Conservation (phyloP, 108 stramenopile species). For the Ochromonas danica region DNA sequence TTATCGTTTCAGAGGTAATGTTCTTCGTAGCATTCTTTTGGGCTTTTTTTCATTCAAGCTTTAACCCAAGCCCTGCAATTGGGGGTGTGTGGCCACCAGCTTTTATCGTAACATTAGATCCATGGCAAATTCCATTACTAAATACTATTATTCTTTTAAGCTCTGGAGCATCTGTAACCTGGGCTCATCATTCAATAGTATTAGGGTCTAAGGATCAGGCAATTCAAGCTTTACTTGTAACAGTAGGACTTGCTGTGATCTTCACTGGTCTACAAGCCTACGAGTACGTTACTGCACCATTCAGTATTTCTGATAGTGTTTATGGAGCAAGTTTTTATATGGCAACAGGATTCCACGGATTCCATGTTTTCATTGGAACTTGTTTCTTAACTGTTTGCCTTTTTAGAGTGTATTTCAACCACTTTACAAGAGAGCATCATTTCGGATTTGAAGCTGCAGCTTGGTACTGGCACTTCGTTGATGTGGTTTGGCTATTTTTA, state of each 20-base stretch:
- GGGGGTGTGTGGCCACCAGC: conserved; percentile 43
- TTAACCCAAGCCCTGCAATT: conserved; percentile 40
- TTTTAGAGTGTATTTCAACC: conserved; percentile 32
- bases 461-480: conserved; percentile 54
- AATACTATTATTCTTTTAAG: conserved; percentile 41
- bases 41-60: conserved; percentile 44
- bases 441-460: conserved; percentile 56
- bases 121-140: conserved; percentile 43
- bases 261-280: conserved; percentile 43
- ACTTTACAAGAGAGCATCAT: conserved; percentile 49
- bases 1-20: conserved; percentile 44
- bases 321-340: conserved; percentile 49
- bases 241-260: conserved; percentile 37
- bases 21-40: conserved; percentile 46
- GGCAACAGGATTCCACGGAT: conserved; percentile 50
- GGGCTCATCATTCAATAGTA: conserved; percentile 44
- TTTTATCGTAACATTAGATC: conserved; percentile 36
- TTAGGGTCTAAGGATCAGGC: conserved; percentile 35
- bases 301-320: conserved; percentile 48
- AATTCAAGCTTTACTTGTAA: conserved; percentile 30
- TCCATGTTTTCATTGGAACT: conserved; percentile 49
- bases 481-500: conserved; percentile 55
- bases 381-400: conserved; percentile 43
- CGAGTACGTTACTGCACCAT: conserved; percentile 43
- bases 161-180: conserved; percentile 45